phyloP scores from a whole-genome alignment of 768 basidiomycete species.

The Boletus rubropictus region DNA sequence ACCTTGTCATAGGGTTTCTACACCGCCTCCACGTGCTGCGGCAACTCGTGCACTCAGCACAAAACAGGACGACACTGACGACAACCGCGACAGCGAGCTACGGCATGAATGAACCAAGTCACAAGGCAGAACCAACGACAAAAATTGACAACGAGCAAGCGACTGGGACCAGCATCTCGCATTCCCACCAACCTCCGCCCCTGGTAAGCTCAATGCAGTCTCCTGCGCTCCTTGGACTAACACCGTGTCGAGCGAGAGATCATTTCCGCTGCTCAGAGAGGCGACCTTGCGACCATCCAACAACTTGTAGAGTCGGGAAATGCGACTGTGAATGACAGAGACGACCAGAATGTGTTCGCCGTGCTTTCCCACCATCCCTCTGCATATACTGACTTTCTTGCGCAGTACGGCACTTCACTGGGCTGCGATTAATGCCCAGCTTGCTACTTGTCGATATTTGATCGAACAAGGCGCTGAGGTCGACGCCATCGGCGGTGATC shows the following conservation, averaged over 20 bases:
- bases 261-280: conserved; percentile 83
- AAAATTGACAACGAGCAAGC: conserved; percentile 25
- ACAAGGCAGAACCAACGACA: conserved; percentile 28
- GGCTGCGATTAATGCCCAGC: conserved; percentile 96
- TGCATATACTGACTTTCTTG: conserved; percentile 6
- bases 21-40: conserved; percentile 10
- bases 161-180: conserved; percentile 23
- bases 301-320: conserved; percentile 65
- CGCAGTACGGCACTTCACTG: conserved; percentile 82
- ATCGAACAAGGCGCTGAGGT: conserved; percentile 92
- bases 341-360: conserved; percentile 73
- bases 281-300: conserved; percentile 63
- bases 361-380: neutral
- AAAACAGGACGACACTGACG: conserved; percentile 4
- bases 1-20: conserved; percentile 27
- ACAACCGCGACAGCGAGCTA: conserved; percentile 16
- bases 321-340: conserved; percentile 70
- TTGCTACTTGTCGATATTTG: conserved; percentile 80
- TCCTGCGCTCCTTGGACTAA: neutral
- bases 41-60: neutral
- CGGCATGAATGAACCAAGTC: conserved; percentile 29
- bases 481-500: conserved; percentile 90
- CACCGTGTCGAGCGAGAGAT: conserved; percentile 43
- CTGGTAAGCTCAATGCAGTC: conserved; percentile 13
- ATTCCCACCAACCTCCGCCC: conserved; percentile 21